Base-by-base conservation (phyloP, 2,329 filamentous ascomycete genomes). In the Madurella fahalii region DNA sequence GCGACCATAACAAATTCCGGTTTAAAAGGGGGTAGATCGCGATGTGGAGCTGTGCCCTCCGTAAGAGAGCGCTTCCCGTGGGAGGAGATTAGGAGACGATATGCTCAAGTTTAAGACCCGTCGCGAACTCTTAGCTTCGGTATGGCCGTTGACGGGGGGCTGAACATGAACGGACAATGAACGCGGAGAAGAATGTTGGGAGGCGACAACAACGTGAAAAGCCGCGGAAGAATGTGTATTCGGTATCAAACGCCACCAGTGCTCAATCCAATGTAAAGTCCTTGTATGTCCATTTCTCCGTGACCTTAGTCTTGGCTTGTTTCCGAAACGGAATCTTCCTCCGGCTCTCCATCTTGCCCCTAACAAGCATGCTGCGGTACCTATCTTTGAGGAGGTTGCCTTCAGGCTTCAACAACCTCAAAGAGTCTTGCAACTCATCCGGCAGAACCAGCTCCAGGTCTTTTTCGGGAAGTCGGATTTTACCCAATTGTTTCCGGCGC, bases 201-300 rank as follows among this genome's bases (percentile, higher is more conserved):
- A 25, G 25, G 25, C 25, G 25, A 7, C 25, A 25, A 25, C 7
- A 25, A 25, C 25, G 4, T 25, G 34, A 37, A 4, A 37, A 9
- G 34, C 9, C 13, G 4, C 9, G 9, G 34, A 37, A 11, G 34
- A 37, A 37, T 37, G 13, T 37, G 34, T 37, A 37, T 37, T 37
- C 34, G 9, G 13, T 37, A 11, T 15, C 34, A 15, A 37, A 11
- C 13, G 34, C 34, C 34, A 37, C 13, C 13, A 37, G 11, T 37
- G 34, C 15, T 49, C 45, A 57, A 25, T 56, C 47, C 52, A 89
- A 72, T 64, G 77, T 80, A 72, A 96, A 99, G 70, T 99, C 94
- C 79, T 99, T 99, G 77, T 96, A 89, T 43, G 86, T 84, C 94
- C 94, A 99, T 75, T 97, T 99, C 81, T 97, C 94, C 7, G 90